Base-by-base conservation (phyloP, 2,329 filamentous ascomycete species). In the Trichoderma hamatum region DNA sequence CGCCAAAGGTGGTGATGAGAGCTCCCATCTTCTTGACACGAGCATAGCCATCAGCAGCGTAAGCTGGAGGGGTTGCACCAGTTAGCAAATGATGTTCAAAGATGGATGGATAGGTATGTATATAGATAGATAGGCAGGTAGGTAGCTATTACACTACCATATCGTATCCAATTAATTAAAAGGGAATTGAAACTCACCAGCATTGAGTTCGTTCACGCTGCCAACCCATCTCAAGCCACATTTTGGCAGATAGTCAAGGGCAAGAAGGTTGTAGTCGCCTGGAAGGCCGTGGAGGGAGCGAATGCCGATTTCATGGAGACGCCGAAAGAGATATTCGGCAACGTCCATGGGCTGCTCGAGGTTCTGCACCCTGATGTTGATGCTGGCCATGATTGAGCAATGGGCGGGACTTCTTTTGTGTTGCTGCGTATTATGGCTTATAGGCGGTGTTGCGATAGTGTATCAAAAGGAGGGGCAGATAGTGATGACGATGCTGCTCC, bases 1-100 rank as follows among this genome's bases (percentile, higher is more conserved):
- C 90, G 64, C 91, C 92, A 71, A 93, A 93, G 0, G 91, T 93
- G 51, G 91, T 94, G 72, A 94, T 80, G 59, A 94, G 79, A 34
- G 90, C 90, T 5, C 86, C 85, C 39, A 93, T 88, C 54, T 90
- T 89, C 68, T 90, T 91, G 70, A 92, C 85, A 71, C 91, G 86
- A 68, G 90, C 90, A 76, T 94, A 94, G 28, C 91, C 92, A 80
- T 94, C 92, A n/a, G 92, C 90, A 32, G 91, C 91, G 75, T 94
- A 94, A 21, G 89, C 90, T 87, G 75, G 30, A 28, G 62, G 46
- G 46, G 51, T 59, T 19, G 36, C 36, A 69, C 74, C 68, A 70
- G 73, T 72, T 62, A 74, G 72, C 51, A 65, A 36, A 36, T 66
- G 9, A 26, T 13, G 7, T 3, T 16, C 11, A 7, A 4, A 14